Base-by-base conservation (phyloP, 805 yeast genomes). In the Wickerhamiella kurtzmanii region DNA sequence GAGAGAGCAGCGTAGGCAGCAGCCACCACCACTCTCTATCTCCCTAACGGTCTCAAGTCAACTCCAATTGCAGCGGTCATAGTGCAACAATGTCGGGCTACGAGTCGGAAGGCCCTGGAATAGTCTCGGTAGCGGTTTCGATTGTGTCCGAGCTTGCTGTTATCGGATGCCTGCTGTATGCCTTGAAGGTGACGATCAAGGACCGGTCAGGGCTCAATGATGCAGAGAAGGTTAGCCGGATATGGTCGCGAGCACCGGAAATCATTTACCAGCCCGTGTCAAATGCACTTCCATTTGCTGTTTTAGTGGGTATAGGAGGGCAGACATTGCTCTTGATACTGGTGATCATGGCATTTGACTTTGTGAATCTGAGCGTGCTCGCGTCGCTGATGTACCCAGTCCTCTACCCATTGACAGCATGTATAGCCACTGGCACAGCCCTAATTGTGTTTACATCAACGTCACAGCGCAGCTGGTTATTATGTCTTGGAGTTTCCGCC, bases 191-290 rank as follows among this genome's bases (percentile, higher is more conserved):
- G 45, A 56, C 60, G 1, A 54, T 56, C 3, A 36, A 41, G 32
- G 41, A 50, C 45, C 57, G 60, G 25, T 54, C 58, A n/a, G 60
- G 60, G 3, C 45, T 56, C 40, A 54, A 50, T 22, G 60, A 56
- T 45, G 58, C 60, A 1, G 60, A 56, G 36, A 56, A 56, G 49
- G 44, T 56, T 9, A 53, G 56, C 35, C 58, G 60, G n/a, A 54
- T 56, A 28, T 56, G 60, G 60, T 51, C 54, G 38, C 60, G 60
- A 25, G 52, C 57, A 16, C 48, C 53, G 19, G 60, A 56, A 28
- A 56, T 56, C 47, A 44, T 59, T n/a, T 55, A 44, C 48, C 60
- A 56, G 54, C 60, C 60, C n/a, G 56, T 56, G 1, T 35, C 42
- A 45, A 45, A 50, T 15, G 53, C 59, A 42, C 47, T 55, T 37